phyloP scores from a whole-genome alignment of 2,329 filamentous ascomycete species.

The Talaromyces funiculosus region DNA sequence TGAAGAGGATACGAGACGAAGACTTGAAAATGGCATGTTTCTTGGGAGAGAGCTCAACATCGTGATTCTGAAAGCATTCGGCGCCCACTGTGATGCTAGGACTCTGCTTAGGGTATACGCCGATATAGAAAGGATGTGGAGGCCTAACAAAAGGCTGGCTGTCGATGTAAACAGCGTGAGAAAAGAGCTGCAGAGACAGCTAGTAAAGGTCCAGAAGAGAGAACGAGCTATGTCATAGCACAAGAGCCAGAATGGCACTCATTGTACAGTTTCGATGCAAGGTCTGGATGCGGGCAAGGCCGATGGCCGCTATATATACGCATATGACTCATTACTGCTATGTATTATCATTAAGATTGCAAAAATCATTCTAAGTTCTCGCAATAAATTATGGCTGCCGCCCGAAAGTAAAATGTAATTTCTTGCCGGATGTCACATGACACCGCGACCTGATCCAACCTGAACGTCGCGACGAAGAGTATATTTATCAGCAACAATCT shows the following conservation, averaged over 20 bases:
- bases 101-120: slow-evolving; percentile 36
- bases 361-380: neutral
- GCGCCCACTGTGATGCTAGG: slow-evolving; percentile 30
- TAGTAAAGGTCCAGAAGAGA: slow-evolving; percentile 18
- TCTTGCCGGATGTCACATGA: slow-evolving; percentile 1
- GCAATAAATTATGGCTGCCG: neutral
- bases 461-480: neutral
- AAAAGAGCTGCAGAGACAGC: slow-evolving; percentile 34
- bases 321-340: neutral
- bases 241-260: neutral
- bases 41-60: slow-evolving; percentile 37
- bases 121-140: slow-evolving; percentile 38
- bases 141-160: slow-evolving; percentile 30
- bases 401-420: neutral
- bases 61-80: slow-evolving; percentile 36
- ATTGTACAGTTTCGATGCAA: neutral
- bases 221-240: neutral
- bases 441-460: slow-evolving; percentile 7
- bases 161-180: slow-evolving; percentile 33
- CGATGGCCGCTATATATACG: slow-evolving; percentile 10
- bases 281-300: neutral
- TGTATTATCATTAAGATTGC: neutral
- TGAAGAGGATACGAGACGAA: slow-evolving; percentile 23
- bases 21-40: slow-evolving; percentile 37
- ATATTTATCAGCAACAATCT: neutral